Evolutionary conservation across 495 filamentous ascomycete genomes (phyloP), one percentile per base, ranked within the genome.

Genomic region (Acidomyces sp.): DNA sequence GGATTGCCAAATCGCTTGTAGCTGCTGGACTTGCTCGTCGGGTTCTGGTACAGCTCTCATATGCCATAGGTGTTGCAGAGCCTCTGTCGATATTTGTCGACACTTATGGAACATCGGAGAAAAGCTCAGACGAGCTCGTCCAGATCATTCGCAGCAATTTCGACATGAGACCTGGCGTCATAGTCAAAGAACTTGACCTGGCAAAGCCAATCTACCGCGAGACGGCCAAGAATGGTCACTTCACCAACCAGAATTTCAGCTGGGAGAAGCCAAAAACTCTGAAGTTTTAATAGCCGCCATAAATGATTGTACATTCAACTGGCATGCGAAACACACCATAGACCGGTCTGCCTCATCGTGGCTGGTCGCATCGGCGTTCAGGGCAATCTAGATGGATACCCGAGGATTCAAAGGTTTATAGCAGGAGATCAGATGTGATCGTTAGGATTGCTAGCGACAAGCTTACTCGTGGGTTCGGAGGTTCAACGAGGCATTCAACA

Each of bases 221-320:
- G 71, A 97, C 90, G 21, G 90, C 90, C 58, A 94, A 94, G 82
- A 95, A 96, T 66, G 90, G 88, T 55, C 90, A 97, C 75, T 97
- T 97, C 71, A 93, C 88, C 66, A 90, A 94, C 81, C 90, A 93
- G 75, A 68, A 68, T 60, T 97, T 95, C 77, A 71, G 68, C 63
- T 97, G 90, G 90, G 90, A 97, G 80, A 77, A 94, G 73, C 88
- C 90, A 54, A 94, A 94, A 84, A 58, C 68, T 49, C 80, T 97
- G 55, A 83, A 80, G 67, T 76, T 80, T 64, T 96, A 93, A 31
- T n/a, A n/a, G n/a, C n/a, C n/a, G n/a, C n/a, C n/a, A n/a, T n/a
- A n/a, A n/a, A n/a, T n/a, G n/a, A n/a, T n/a, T n/a, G n/a, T n/a
- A n/a, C n/a, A n/a, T n/a, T n/a, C n/a, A n/a, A n/a, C n/a, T n/a